phyloP scores from a whole-genome alignment of 768 basidiomycete species.

The Serpula lacrymans region DNA sequence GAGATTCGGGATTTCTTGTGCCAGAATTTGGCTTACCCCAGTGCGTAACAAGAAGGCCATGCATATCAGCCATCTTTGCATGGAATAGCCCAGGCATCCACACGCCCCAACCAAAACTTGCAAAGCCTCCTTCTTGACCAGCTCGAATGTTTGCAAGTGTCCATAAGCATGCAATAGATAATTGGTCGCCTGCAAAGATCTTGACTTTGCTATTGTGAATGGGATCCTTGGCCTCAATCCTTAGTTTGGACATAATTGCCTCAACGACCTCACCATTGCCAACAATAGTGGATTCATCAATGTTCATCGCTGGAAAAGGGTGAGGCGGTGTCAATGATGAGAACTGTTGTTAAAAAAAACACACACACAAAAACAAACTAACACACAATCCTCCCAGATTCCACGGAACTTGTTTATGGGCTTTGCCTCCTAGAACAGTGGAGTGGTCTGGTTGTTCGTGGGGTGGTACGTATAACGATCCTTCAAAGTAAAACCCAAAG shows the following conservation, averaged over 20 bases:
- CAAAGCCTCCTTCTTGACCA: constrained; percentile 20
- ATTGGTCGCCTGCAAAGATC: constrained; percentile 31
- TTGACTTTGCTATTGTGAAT: constrained; percentile 9
- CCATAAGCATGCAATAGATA: constrained; percentile 32
- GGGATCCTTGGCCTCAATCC: too few relatives aligned
- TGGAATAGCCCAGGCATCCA: too few relatives aligned
- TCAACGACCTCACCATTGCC: constrained; percentile 29
- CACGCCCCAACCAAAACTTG: constrained; percentile 19
- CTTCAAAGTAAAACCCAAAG: too few relatives aligned
- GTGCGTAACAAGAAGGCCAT: constrained; percentile 28
- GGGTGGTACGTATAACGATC: too few relatives aligned
- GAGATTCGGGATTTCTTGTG: constrained; percentile 27
- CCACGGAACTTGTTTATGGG: too few relatives aligned
- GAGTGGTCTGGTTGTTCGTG: too few relatives aligned
- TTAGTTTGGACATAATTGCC: constrained; percentile 23
- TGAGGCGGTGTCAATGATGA: constrained; percentile 22
- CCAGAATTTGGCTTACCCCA: constrained; percentile 29
- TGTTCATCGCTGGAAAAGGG: constrained; percentile 31
- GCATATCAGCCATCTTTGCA: too few relatives aligned
- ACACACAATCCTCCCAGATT: too few relatives aligned
- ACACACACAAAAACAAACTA: too few relatives aligned
- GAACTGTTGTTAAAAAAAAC: too few relatives aligned
- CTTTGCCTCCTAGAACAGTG: too few relatives aligned
- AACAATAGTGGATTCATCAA: too few relatives aligned
- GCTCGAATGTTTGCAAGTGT: constrained; percentile 26